Conservation (phyloP, 1,139 yeast genomes). For the Sugiyamaella grinbergsii region DNA sequence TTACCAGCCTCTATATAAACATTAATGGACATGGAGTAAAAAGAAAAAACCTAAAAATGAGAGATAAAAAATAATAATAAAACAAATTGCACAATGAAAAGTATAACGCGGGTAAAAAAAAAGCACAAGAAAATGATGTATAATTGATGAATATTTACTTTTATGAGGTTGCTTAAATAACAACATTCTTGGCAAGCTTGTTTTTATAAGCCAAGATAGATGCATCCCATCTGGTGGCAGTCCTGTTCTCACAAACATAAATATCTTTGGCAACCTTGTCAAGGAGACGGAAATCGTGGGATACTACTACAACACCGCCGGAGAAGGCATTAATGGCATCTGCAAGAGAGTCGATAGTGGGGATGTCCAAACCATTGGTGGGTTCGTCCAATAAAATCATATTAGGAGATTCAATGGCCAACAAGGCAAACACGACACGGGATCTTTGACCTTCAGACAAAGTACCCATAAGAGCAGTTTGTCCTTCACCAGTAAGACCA, state of each 20-base stretch:
- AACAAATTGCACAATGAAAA: conserved; percentile 3
- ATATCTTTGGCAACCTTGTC: conserved; percentile 98
- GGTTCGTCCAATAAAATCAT: conserved; percentile 97
- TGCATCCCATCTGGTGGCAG: conserved; percentile 96
- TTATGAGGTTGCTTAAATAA: conserved; percentile 33
- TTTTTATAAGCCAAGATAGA: conserved; percentile 88
- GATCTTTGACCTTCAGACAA: conserved; percentile 99
- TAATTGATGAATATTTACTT: background rate
- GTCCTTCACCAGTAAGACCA: conserved; percentile 98
- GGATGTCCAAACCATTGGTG: conserved; percentile 98
- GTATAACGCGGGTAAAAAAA: background rate
- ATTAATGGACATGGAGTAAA: conserved; percentile 14
- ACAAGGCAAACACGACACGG: conserved; percentile 94
- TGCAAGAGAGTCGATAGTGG: conserved; percentile 96
- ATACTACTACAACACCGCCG: conserved; percentile 98
- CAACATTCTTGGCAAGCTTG: conserved; percentile 82
- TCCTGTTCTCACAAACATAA: conserved; percentile 90
- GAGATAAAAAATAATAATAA: background rate
- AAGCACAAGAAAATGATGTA: too few species aligned
- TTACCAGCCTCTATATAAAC: conserved; percentile 15
- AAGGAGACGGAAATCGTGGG: conserved; percentile 98
- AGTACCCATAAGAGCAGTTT: conserved; percentile 98
- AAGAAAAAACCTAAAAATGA: background rate
- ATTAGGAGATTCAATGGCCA: conserved; percentile 94
- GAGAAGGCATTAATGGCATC: conserved; percentile 91